Evolutionary conservation across 1,139 yeast genomes (phyloP).

Genomic region (Oligophagozyma castellii): DNA sequence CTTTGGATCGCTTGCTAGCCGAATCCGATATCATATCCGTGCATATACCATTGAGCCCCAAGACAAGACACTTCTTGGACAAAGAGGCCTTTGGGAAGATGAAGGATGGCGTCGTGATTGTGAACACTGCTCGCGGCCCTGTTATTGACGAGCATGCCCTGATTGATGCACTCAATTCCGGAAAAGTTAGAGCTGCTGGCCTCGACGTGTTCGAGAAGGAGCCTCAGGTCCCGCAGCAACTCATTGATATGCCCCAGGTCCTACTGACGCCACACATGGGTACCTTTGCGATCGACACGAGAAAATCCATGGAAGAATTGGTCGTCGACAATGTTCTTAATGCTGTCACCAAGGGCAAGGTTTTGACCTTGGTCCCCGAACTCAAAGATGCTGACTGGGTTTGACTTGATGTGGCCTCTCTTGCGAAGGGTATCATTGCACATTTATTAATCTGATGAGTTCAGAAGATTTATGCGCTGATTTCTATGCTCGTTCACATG

Average conservation of each 20-base stretch:
- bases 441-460: no score
- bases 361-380: constrained; percentile 57
- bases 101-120: constrained; percentile 51
- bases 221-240: constrained; percentile 52
- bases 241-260: constrained; percentile 39
- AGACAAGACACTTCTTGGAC: constrained; percentile 48
- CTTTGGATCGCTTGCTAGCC: constrained; percentile 41
- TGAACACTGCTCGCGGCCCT: constrained; percentile 66
- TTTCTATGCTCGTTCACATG: no score
- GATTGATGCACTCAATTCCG: constrained; percentile 46
- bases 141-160: constrained; percentile 57
- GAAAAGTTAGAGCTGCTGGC: constrained; percentile 63
- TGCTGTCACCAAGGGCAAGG: constrained; percentile 43
- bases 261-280: constrained; percentile 74
- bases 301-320: constrained; percentile 39
- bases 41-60: constrained; percentile 45
- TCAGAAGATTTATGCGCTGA: no score
- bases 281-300: constrained; percentile 51
- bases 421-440: no score
- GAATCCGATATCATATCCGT: constrained; percentile 46
- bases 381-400: constrained; percentile 27
- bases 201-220: constrained; percentile 78
- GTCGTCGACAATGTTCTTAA: constrained; percentile 30
- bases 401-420: no score
- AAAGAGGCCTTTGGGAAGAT: constrained; percentile 38